phyloP scores from a whole-genome alignment of 2,329 filamentous ascomycete genomes.

The Mycogone perniciosa region DNA sequence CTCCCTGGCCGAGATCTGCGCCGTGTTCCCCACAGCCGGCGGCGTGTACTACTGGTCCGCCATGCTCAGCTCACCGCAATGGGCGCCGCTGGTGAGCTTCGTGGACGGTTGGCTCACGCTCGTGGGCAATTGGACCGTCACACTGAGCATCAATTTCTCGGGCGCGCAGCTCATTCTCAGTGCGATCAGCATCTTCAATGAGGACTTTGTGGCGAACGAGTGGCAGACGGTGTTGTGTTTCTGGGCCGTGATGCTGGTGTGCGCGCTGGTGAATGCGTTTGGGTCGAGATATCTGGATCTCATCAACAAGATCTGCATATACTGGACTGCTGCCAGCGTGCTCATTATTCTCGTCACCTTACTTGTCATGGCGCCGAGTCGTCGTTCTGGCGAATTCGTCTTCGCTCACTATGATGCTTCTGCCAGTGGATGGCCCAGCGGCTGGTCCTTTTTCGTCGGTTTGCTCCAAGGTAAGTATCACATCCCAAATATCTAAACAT shows the following conservation, averaged over 20 bases:
- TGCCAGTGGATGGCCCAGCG: conserved; percentile 62
- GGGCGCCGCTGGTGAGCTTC: conserved; percentile 60
- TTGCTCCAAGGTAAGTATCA: conserved; percentile 39
- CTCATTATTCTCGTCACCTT: conserved; percentile 64
- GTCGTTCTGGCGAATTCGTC: conserved; percentile 58
- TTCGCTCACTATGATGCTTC: conserved; percentile 63
- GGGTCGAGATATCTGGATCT: conserved; percentile 52
- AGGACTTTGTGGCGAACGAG: conserved; percentile 49
- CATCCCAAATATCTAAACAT: not conserved
- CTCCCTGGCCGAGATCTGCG: conserved; percentile 66
- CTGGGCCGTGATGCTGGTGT: conserved; percentile 57
- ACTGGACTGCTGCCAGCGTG: conserved; percentile 66
- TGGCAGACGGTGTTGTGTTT: conserved; percentile 76
- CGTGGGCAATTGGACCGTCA: conserved; percentile 65
- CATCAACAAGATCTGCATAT: conserved; percentile 65
- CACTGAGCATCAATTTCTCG: conserved; percentile 64
- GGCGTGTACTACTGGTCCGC: conserved; percentile 72
- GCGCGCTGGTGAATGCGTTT: conserved; percentile 63
- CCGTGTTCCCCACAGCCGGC: conserved; percentile 55
- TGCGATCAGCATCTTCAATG: conserved; percentile 59
- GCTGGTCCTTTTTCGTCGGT: conserved; percentile 52
- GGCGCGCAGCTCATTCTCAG: conserved; percentile 63
- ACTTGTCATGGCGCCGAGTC: conserved; percentile 53
- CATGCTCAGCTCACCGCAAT: conserved; percentile 53
- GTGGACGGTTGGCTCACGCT: conserved; percentile 69